Conservation (phyloP, 345 rosid species). For the Populus euphratica region DNA sequence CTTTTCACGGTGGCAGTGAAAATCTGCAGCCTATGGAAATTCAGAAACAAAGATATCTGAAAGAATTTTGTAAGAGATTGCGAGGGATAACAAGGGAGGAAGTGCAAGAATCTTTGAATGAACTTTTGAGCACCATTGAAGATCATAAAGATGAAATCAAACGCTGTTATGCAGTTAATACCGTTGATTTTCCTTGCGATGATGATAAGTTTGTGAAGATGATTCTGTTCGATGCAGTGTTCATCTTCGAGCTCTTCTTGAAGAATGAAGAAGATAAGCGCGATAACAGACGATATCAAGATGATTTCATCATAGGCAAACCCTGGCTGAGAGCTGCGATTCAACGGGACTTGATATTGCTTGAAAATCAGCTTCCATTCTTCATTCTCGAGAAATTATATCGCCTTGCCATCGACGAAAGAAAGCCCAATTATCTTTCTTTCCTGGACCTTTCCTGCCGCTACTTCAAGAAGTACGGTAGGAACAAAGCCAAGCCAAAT, state of each 20-base stretch:
- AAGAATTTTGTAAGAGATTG: not conserved
- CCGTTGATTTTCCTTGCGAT: not conserved
- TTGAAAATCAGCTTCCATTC: slow-evolving; percentile 19
- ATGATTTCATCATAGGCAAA: slow-evolving; percentile 10
- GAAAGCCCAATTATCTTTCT: not conserved
- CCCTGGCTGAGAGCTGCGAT: not conserved
- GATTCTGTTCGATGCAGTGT: slow-evolving; percentile 14
- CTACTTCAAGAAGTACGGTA: not conserved
- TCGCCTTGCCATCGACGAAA: not conserved
- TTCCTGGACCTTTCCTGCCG: not conserved
- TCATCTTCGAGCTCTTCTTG: slow-evolving; percentile 17
- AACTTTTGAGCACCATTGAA: no score
- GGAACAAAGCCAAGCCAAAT: not conserved
- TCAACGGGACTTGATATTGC: slow-evolving; percentile 2
- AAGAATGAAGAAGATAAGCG: not conserved
- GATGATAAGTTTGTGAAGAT: not conserved
- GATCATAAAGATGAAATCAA: rapidly evolving
- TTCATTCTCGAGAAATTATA: not conserved
- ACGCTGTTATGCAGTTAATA: not conserved
- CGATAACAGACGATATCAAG: not conserved
- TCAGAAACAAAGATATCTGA: not conserved
- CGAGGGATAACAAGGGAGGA: no score
- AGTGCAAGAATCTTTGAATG: no score
- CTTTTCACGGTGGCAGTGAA: not conserved
- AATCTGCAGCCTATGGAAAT: not conserved